Base-by-base conservation (phyloP, 169 alveolate genomes). In the Babesia gibsoni region DNA sequence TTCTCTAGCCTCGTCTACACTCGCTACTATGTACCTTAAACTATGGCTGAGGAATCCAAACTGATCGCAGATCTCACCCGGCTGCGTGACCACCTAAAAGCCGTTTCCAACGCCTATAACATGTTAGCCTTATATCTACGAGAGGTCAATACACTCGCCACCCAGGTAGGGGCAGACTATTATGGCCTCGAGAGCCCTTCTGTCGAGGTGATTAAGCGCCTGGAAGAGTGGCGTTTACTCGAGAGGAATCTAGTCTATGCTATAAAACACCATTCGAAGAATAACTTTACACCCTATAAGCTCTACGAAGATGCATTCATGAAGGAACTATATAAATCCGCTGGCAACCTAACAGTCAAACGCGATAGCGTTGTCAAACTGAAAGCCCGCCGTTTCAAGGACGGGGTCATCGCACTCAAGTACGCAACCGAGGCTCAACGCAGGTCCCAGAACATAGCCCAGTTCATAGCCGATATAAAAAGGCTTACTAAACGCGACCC, bases 381-480 rank as follows among this genome's bases (percentile, higher is more conserved):
- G 36, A 57, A 68, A 39, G 68, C 36, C 1, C 69, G 42, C 18
- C 67, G 81, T 18, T 54, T 68, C 66, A 68, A 68, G 41, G 61
- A 56, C 52, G 81, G 81, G 18, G 50, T 68, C 9, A 29, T 68
- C 25, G 81, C 81, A 16, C 27, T 58, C 45, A 68, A 68, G 41
- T 68, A 27, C 45, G 81, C 81, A 29, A 33, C 50, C 18, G 81
- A 68, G 27, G 67, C 69, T 0, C 49, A 43, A 16, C 58, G 70
- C 22, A 48, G 69, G 25, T 39, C 41, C 32, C 41, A 48, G 16
- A 57, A 56, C 52, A 42, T 68, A 18, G 67, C 81, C 27, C 64
- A 68, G 8, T 56, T 68, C 69, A 68, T 68, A 9, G 46, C 27
- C 18, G 52, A 2, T 29, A 53, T 68, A n/a, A 68, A 54, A 30